phyloP scores from a whole-genome alignment of 169 alveolate species.

The Cryptosporidium ubiquitum region DNA sequence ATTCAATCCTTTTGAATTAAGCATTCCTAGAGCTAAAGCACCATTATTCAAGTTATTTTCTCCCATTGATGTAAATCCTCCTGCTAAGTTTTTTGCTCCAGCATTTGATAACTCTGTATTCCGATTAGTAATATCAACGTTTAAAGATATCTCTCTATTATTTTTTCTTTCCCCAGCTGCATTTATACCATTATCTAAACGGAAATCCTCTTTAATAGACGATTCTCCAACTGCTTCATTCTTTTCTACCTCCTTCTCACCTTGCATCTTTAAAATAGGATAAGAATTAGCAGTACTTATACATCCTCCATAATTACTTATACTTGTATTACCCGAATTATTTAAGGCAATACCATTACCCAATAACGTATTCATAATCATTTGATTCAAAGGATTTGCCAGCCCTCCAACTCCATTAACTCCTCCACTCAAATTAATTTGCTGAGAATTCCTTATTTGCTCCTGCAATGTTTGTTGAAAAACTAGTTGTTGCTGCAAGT shows the following conservation, averaged over 20 bases:
- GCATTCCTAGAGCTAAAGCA: background rate
- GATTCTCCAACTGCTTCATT: background rate
- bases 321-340: background rate
- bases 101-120: background rate
- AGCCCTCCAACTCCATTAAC: constrained; percentile 2
- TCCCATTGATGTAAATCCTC: background rate
- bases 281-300: no score
- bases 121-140: background rate
- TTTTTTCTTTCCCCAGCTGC: background rate
- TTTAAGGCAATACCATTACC: background rate
- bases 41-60: background rate
- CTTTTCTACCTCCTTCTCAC: background rate
- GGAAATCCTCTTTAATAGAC: background rate
- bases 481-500: constrained; percentile 50
- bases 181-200: no score
- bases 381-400: constrained; percentile 22
- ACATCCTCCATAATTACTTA: background rate
- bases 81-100: background rate
- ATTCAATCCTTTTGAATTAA: background rate
- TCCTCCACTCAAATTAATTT: background rate
- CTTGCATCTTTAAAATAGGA: background rate
- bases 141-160: background rate
- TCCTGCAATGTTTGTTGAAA: constrained; percentile 69
- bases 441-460: constrained; percentile 22
- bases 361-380: constrained; percentile 5